A percentile compares a stretch with the other conserved stretches of the same genome.
These are phyloP conservation scores for Populus nigra DNA, from an alignment of 345 rosid genomes.

Conservation along the genomic window DNA sequence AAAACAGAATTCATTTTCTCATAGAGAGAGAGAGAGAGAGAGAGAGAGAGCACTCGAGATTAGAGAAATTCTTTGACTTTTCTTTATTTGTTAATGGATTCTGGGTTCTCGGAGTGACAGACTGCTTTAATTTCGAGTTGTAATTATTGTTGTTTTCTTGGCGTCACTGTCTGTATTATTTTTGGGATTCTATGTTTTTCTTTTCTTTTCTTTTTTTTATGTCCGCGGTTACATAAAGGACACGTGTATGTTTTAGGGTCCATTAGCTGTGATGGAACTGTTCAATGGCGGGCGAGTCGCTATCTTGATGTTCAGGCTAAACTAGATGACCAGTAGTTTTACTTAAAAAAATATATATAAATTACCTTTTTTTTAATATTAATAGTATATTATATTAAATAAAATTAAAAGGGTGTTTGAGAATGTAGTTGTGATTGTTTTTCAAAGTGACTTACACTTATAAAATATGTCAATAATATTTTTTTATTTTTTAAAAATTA, in stretches of 20 bases:
- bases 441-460: too few species aligned
- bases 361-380: too few species aligned
- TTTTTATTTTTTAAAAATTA: too few species aligned
- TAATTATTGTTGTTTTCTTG: neutral
- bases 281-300: neutral
- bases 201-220: neutral
- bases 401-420: too few species aligned
- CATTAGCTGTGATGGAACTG: neutral
- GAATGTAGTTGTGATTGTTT: too few species aligned
- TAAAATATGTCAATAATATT: too few species aligned
- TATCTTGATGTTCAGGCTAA: neutral
- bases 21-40: neutral
- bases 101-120: neutral
- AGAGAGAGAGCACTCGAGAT: neutral
- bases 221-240: neutral
- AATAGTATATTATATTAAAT: too few species aligned
- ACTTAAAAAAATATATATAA: too few species aligned
- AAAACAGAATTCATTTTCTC: neutral
- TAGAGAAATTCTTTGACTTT: neutral
- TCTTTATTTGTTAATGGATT: neutral
- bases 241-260: neutral
- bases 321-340: too few species aligned
- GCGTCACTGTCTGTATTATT: neutral
- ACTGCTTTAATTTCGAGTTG: neutral
- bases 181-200: neutral